Conservation (phyloP, 2,329 filamentous ascomycete genomes). For the Paraconiothyrium sp. region DNA sequence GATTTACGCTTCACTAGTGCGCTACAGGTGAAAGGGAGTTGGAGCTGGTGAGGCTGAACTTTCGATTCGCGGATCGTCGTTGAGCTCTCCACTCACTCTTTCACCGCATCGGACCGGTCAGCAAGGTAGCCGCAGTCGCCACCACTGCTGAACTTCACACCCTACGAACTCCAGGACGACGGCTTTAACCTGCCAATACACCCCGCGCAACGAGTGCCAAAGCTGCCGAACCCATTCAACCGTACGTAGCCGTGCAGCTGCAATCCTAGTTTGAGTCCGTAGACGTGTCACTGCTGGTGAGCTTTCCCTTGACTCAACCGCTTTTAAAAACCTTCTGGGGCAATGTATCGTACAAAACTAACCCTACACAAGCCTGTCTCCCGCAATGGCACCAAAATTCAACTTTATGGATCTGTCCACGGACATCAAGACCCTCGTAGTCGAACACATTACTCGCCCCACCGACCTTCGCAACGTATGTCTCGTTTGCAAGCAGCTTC, state of each 20-base stretch:
- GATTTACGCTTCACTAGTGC: not conserved
- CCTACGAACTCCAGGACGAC: not conserved
- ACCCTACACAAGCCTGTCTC: not conserved
- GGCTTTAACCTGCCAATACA: not conserved
- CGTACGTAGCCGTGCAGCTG: not conserved
- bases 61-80: not conserved
- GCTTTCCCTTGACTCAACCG: not conserved
- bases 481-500: conserved; percentile 58
- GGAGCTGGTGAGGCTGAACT: conserved; percentile 1
- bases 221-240: not conserved
- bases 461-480: conserved; percentile 60
- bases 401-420: conserved; percentile 49
- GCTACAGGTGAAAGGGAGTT: not conserved
- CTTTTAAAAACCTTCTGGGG: not conserved
- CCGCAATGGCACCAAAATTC: conserved; percentile 37
- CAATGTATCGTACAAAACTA: not conserved
- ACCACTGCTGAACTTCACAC: not conserved
- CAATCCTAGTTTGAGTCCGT: not conserved
- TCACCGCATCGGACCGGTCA: not conserved
- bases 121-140: conserved; percentile 7
- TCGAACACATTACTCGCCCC: conserved; percentile 55
- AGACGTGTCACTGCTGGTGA: not conserved
- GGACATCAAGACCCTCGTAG: conserved; percentile 51
- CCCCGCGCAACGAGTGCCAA: not conserved
- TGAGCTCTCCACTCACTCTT: not conserved